phyloP scores from a whole-genome alignment of 352 stramenopile genomes.

The Albugo candida region DNA sequence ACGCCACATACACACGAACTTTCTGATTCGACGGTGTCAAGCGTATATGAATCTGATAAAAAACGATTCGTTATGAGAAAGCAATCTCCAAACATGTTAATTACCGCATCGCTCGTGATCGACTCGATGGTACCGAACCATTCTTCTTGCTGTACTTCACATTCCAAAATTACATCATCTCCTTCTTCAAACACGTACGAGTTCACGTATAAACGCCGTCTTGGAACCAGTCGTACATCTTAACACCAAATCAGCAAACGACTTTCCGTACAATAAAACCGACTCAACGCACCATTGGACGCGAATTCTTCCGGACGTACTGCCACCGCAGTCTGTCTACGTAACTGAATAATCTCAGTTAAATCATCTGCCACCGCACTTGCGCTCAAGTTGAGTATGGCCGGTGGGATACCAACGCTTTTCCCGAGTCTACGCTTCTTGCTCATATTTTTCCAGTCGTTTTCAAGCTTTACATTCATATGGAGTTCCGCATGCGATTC shows the following conservation, averaged over 20 bases:
- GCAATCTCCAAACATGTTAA: not conserved
- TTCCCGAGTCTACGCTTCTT: too few species aligned
- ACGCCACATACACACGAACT: too few species aligned
- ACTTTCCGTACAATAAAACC: not conserved
- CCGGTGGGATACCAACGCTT: not conserved
- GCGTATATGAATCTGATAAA: too few species aligned
- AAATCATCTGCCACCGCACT: slow-evolving; percentile 37
- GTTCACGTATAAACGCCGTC: slow-evolving; percentile 26
- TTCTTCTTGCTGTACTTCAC: slow-evolving; percentile 37
- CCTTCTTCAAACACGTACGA: slow-evolving; percentile 66
- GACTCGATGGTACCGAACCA: slow-evolving; percentile 66
- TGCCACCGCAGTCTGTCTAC: not conserved
- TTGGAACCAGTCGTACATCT: not conserved
- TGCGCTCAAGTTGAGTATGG: not conserved
- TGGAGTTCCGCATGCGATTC: too few species aligned
- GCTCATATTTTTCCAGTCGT: too few species aligned
- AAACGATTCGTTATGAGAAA: too few species aligned
- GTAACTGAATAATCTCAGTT: slow-evolving; percentile 11
- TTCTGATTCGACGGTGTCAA: too few species aligned
- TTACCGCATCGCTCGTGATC: slow-evolving; percentile 41
- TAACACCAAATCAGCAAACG: not conserved
- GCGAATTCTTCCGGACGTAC: not conserved
- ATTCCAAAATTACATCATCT: slow-evolving; percentile 51
- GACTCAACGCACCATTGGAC: not conserved
- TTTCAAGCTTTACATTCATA: too few species aligned